Base-by-base conservation (phyloP, 2,329 filamentous ascomycete species). In the Tolypocladium pustulatum region DNA sequence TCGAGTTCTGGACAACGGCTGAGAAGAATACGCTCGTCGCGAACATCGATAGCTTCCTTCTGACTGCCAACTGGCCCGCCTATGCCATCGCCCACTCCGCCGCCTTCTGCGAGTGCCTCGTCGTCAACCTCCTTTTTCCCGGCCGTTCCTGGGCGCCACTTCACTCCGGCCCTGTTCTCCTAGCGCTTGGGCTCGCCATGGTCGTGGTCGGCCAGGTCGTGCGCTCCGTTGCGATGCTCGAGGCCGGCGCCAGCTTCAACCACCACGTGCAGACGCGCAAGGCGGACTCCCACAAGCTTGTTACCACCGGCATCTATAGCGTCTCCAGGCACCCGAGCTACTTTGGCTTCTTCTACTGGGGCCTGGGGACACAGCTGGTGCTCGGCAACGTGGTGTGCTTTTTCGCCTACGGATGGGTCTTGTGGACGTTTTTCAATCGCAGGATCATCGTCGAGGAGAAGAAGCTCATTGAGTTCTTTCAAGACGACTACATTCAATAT, bases 331-430 rank as follows among this genome's bases (percentile, higher is more conserved):
- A 99, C 72, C 94, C 94, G 15, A 89, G 88, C 60, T 99, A 99
- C 74, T 97, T 97, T 76, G 94, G 93, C 4, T 99, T 97, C 77
- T 99, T 96, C 74, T 97, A 91, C 86, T 99, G 93, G 93, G 91
- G 90, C 0, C 69, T 97, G n/a, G 94, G 94, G 6, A 96, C 92
- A 15, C 94, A 99, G 78, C 69, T 97, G 51, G 84, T 96, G 58
- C 79, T 97, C 63, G 93, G 93, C 22, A 99, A 99, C 73, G 74
- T 82, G 10, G 64, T 96, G 2, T 96, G 91, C 70, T 84, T 95
- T 59, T 64, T 86, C 8, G 88, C 75, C 2, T 97, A 96, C 76
- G 74, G 83, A 0, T 71, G 81, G 9, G 88, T 95, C 20, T 72
- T 99, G 64, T 97, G 90, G 90, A 80, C 76, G 61, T 99, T 99